Evolutionary conservation across 108 stramenopile genomes (phyloP), one percentile per base, ranked within the genome.

Genomic region (Fistulifera pelliculosa): DNA sequence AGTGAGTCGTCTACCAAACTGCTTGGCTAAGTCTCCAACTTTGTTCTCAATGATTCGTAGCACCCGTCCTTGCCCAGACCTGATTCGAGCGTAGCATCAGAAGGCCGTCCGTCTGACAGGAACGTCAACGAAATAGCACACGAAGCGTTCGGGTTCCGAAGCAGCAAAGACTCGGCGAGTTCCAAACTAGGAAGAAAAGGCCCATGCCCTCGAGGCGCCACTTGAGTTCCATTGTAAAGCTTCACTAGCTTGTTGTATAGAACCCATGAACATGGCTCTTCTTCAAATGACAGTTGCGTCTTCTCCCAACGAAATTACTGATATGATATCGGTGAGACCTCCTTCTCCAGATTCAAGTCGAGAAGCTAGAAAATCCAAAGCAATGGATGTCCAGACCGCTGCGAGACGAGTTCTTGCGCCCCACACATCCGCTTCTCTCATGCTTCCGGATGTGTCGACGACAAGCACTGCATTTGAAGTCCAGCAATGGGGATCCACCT

Each of bases 61-160:
- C 31, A 35, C 8, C 31, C 31, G 41, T 66, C 56, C 0, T 52
- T 21, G 4, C 16, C 21, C 48, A 35, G 2, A 16, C 31, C 31
- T 6, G 31, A 3, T 35, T 17, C 11, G n/a, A 13, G 23, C 0
- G 40, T 11, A 27, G 65, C 56, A 64, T 83, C 81, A 0, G 70
- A 68, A 10, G 81, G 77, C 27, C 38, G 38, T 8, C 81, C 77
- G 52, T 83, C 81, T 6, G 73, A 71, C 10, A 83, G 52, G 45
- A 83, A 77, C 23, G 52, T 15, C 41, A 62, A 62, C 10, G 59
- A 40, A 1, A 39, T 11, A 39, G 54, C 54, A 25, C 54, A 54
- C 44, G 54, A 39, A 6, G 31, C 38, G 16, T 54, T 38, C 16
- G 17, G 14, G 17, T 40, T 40, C 11, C 31, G 17, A 12, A 13